Percentiles rank a stretch among this genome's conserved stretches.
These are phyloP conservation scores for Lactarius sp. DNA, from an alignment of 768 basidiomycete genomes.

Conservation along the genomic window DNA sequence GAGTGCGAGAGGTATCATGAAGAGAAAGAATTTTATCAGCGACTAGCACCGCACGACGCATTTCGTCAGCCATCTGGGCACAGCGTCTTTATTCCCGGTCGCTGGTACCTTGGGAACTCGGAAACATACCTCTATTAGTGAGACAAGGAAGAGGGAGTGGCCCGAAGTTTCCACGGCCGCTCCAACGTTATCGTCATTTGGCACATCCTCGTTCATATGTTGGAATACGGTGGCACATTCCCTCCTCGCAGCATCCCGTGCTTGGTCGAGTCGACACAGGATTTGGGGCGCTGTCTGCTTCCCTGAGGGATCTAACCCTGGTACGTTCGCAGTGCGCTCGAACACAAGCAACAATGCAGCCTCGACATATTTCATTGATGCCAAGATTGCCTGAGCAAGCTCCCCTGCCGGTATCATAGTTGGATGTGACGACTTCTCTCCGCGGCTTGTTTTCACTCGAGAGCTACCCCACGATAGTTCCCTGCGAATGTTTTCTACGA, in stretches of 20 bases:
- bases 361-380: slow-evolving; percentile 36
- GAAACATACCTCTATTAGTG: slow-evolving; percentile 39
- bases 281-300: slow-evolving; percentile 7
- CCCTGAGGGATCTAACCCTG: slow-evolving; percentile 11
- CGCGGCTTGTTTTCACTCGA: slow-evolving; percentile 20
- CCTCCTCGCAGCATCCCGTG: slow-evolving; percentile 22
- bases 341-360: slow-evolving; percentile 27
- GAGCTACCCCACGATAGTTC: slow-evolving; percentile 42
- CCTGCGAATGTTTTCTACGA: slow-evolving; percentile 42
- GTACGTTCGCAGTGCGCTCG: slow-evolving; percentile 31
- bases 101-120: neutral
- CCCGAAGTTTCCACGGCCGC: slow-evolving; percentile 34
- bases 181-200: slow-evolving; percentile 23
- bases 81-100: neutral
- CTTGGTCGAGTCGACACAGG: slow-evolving; percentile 11
- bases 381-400: slow-evolving; percentile 36
- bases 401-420: slow-evolving; percentile 32
- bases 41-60: slow-evolving; percentile 35
- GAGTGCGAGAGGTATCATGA: slow-evolving; percentile 15
- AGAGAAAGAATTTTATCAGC: slow-evolving; percentile 23
- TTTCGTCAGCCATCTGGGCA: slow-evolving; percentile 42
- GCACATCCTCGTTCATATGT: slow-evolving; percentile 30
- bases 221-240: slow-evolving; percentile 35
- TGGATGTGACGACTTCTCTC: slow-evolving; percentile 12
- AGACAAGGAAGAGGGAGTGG: slow-evolving; percentile 40